These are phyloP conservation scores for Colletotrichum camelliae DNA, from an alignment of 2,329 filamentous ascomycete genomes.

Conservation along the genomic window DNA sequence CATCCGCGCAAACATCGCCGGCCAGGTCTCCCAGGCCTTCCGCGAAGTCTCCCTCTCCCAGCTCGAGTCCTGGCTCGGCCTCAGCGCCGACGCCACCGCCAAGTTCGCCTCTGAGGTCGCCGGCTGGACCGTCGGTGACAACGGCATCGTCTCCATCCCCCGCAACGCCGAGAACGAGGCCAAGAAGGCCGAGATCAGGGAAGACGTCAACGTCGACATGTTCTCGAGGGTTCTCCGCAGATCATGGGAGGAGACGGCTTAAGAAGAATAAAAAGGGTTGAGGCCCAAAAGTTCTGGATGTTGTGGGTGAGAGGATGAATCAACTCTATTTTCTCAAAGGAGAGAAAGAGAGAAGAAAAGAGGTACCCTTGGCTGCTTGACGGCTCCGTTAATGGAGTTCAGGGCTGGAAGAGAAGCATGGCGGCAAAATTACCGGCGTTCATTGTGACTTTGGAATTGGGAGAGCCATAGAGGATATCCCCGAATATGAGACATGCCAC, in stretches of 20 bases:
- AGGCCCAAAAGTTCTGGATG: neutral
- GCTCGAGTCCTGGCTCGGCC: conserved; percentile 78
- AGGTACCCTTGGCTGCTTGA: conserved; percentile 9
- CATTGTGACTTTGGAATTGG: conserved; percentile 24
- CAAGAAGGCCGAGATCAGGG: conserved; percentile 91
- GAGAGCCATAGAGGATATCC: conserved; percentile 24
- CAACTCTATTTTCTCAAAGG: neutral
- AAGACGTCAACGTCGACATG: conserved; percentile 92
- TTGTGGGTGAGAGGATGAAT: neutral
- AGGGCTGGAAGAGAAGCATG: conserved; percentile 22
- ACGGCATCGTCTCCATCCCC: conserved; percentile 74
- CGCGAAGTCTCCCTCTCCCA: conserved; percentile 73
- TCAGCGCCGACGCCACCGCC: conserved; percentile 69
- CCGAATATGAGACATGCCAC: conserved; percentile 24
- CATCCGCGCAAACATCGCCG: conserved; percentile 87
- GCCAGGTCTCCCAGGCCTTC: conserved; percentile 82
- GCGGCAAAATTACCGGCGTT: conserved; percentile 26
- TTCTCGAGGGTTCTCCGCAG: conserved; percentile 81
- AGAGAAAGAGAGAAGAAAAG: neutral
- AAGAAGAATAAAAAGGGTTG: conserved; percentile 24
- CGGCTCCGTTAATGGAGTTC: conserved; percentile 21
- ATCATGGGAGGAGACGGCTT: conserved; percentile 84
- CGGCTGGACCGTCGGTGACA: conserved; percentile 80
- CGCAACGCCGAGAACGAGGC: conserved; percentile 98
- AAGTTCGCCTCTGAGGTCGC: conserved; percentile 87